Evolutionary conservation across 805 yeast genomes (phyloP).

Genomic region (Wickerhamomyces ciferrii): DNA sequence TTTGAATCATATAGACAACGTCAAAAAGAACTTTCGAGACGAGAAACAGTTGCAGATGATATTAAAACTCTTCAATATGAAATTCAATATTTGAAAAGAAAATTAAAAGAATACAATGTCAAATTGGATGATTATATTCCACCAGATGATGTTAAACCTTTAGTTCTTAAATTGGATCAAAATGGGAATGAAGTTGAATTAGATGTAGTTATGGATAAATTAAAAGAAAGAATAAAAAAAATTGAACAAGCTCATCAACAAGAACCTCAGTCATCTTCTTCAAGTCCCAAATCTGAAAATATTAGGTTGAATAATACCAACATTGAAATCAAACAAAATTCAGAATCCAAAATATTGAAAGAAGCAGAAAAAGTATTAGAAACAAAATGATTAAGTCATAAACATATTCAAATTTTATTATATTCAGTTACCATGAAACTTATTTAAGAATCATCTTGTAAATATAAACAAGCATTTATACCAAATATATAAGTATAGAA

Average conservation of each 20-base stretch:
- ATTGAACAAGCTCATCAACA: background rate
- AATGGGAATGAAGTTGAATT: slow-evolving; percentile 13
- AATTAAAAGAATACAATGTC: slow-evolving; percentile 36
- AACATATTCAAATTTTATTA: no score
- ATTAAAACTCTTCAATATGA: slow-evolving; percentile 66
- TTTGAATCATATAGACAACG: slow-evolving; percentile 68
- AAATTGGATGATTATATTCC: slow-evolving; percentile 45
- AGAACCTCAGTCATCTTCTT: background rate
- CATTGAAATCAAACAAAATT: background rate
- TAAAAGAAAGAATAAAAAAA: background rate
- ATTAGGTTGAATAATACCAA: background rate
- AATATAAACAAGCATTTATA: no score
- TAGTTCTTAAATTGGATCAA: slow-evolving; percentile 31
- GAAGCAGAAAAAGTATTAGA: background rate
- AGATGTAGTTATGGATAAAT: background rate
- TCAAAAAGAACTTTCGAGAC: slow-evolving; percentile 53
- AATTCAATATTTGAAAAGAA: slow-evolving; percentile 48
- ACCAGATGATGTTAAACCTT: slow-evolving; percentile 41
- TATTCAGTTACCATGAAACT: no score
- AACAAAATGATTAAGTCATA: background rate
- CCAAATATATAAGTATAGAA: no score
- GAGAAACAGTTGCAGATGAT: slow-evolving; percentile 69
- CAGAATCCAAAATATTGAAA: background rate
- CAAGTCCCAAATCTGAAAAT: background rate
- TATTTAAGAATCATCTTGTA: no score